Base-by-base conservation (phyloP, 768 basidiomycete genomes). In the Mycena sanguinolenta region DNA sequence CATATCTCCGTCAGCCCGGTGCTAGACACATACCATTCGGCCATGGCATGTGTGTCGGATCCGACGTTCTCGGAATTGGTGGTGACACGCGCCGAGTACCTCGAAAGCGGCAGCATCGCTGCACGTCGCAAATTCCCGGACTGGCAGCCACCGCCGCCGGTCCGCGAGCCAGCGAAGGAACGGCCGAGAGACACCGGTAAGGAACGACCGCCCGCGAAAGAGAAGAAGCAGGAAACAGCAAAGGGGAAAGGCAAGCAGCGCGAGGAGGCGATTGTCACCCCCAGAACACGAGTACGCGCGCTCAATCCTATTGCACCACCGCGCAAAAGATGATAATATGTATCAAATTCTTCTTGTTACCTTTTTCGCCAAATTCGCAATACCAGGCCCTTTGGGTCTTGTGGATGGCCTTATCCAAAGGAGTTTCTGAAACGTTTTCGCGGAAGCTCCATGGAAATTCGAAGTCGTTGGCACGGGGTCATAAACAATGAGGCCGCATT, bases 21-120 rank as follows among this genome's bases (percentile, higher is more conserved):
- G 76, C 87, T 86, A 64, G 91, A 92, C 82, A 87, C 88, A 2
- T 92, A 93, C 80, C 80, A 82, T 60, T 85, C 90, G 63, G 91
- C 91, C 0, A 77, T 88, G 62, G 81, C 85, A 19, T 90, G 94
- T 73, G 88, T 89, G 28, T 83, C 79, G 60, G 82, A 83, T 23
- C 81, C 89, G 28, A 83, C 84, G 46, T 91, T 92, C 73, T 60
- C 82, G 0, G 80, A 83, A 36, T 81, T 83, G 23, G 85, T 89
- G 34, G 89, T 67, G 14, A 95, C 95, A 5, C 84, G 92, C 52
- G 89, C 88, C 57, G 96, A 98, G 78, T 98, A 97, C 80, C 83
- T 89, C 58, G 96, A 98, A 81, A 87, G 87, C 69, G 96, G 96
- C 39, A 92, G 90, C 73, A 88, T 84, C 68, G 92, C 92, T 65